phyloP scores from a whole-genome alignment of 495 filamentous ascomycete species.

The Penicillium egyptiacum region DNA sequence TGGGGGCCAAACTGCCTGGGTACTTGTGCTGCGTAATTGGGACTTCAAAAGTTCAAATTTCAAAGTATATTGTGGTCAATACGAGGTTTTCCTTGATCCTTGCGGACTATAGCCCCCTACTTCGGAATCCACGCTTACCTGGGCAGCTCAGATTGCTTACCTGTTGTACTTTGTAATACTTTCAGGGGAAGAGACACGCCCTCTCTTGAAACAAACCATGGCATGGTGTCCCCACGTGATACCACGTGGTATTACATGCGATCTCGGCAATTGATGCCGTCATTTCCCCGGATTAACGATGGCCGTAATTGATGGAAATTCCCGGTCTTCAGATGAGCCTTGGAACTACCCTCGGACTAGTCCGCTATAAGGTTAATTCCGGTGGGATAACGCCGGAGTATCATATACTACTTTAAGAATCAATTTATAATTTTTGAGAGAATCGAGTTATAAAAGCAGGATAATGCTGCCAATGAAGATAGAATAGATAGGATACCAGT shows the following conservation, averaged over 20 bases:
- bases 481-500: neutral
- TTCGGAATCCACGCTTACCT: neutral
- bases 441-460: constrained; percentile 11
- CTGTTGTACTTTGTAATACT: no score
- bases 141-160: neutral
- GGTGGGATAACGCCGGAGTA: constrained; percentile 27
- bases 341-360: constrained; percentile 8
- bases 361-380: constrained; percentile 30
- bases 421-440: neutral
- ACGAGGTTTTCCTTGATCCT: neutral
- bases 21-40: neutral
- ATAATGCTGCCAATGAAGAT: neutral
- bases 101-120: neutral
- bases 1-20: constrained; percentile 1
- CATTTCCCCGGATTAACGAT: constrained; percentile 3
- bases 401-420: neutral
- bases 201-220: neutral
- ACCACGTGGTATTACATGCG: neutral
- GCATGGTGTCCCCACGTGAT: neutral
- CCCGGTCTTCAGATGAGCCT: no score
- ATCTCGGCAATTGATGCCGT: constrained; percentile 1
- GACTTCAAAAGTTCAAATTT: neutral
- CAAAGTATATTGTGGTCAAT: neutral
- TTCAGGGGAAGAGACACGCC: neutral
- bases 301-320: constrained; percentile 21